These are phyloP conservation scores for Fraxinus quadrangulata DNA, from an alignment of 257 asterid genomes.

Conservation along the genomic window DNA sequence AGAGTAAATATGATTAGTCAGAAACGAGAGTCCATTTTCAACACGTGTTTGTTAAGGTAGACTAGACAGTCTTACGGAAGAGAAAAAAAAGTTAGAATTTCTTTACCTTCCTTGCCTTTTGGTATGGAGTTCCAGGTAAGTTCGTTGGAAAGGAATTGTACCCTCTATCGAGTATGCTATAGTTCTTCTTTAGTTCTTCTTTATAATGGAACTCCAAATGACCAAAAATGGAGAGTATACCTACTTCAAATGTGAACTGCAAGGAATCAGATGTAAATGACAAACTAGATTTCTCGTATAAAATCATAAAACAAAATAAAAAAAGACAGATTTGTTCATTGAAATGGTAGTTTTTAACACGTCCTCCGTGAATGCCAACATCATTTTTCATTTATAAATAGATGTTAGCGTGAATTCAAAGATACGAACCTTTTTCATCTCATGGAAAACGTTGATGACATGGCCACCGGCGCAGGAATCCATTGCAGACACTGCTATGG, in stretches of 20 bases:
- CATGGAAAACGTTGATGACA: constrained; percentile 51
- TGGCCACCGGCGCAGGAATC: constrained; percentile 47
- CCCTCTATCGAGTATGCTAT: constrained; percentile 59
- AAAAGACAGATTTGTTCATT: background rate
- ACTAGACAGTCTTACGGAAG: background rate
- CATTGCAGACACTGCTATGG: constrained; percentile 48
- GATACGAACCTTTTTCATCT: constrained; percentile 70
- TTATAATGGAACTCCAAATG: constrained; percentile 49
- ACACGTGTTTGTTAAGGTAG: background rate
- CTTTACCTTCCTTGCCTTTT: constrained; percentile 60
- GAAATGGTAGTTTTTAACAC: background rate
- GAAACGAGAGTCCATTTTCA: background rate
- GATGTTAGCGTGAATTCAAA: background rate
- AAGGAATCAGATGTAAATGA: background rate
- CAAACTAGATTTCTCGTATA: background rate
- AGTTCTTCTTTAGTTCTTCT: constrained; percentile 64
- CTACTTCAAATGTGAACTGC: constrained; percentile 81
- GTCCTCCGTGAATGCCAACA: background rate
- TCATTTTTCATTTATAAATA: background rate
- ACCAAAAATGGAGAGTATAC: constrained; percentile 69
- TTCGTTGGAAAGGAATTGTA: constrained; percentile 77
- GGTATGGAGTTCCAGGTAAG: constrained; percentile 60
- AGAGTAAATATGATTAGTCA: background rate
- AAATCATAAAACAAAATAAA: background rate
- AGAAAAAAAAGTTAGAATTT: background rate